These are phyloP conservation scores for Pelargonium australe DNA, from an alignment of 441 rosid genomes.

Conservation along the genomic window DNA sequence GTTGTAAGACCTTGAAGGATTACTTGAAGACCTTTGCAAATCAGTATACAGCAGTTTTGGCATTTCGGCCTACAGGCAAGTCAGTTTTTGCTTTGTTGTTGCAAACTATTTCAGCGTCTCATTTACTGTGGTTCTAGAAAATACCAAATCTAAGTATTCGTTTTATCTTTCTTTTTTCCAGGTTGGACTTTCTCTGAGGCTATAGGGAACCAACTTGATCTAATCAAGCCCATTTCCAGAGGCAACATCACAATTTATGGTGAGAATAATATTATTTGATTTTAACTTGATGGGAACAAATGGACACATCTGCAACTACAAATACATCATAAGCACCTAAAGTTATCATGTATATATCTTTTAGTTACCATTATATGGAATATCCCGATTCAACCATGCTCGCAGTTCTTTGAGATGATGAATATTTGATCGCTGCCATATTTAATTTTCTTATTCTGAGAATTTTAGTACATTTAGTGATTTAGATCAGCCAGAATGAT, in stretches of 20 bases:
- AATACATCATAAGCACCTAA: background rate
- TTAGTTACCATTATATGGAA: conserved; percentile 16
- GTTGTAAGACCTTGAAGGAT: conserved; percentile 40
- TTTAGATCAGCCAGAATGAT: conserved; percentile 10
- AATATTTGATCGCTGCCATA: background rate
- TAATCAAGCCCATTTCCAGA: conserved; percentile 50
- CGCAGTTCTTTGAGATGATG: conserved; percentile 15
- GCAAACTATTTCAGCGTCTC: background rate
- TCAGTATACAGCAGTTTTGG: conserved; percentile 51
- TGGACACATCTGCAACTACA: background rate
- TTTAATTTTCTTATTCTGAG: background rate
- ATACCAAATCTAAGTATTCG: background rate
- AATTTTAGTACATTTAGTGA: background rate
- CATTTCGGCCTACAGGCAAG: conserved; percentile 79
- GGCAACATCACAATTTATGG: conserved; percentile 69
- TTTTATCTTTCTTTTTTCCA: conserved; percentile 20
- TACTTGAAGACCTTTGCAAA: conserved; percentile 43
- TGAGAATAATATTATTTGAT: conserved; percentile 26
- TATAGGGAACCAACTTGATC: conserved; percentile 52
- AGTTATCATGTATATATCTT: background rate
- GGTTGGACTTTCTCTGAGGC: conserved; percentile 78
- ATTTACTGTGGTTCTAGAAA: background rate
- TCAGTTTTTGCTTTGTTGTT: background rate
- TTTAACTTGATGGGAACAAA: background rate
- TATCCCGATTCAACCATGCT: conserved; percentile 9